phyloP scores from a whole-genome alignment of 805 yeast species.

The Pichia gijzeniarum region DNA sequence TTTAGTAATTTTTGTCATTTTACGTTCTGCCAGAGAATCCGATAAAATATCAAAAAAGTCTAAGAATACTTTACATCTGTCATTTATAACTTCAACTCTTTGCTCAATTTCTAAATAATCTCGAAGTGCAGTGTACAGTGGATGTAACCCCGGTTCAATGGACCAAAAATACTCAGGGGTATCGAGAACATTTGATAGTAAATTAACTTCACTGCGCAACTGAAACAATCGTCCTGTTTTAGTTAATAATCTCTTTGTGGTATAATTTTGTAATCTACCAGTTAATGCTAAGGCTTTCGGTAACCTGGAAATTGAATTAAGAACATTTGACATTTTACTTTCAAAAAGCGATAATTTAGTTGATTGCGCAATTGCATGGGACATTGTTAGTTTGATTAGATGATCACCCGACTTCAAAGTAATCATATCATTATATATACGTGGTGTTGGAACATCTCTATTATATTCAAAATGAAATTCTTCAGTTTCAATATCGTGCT shows the following conservation, averaged over 20 bases:
- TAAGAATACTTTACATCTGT: constrained; percentile 86
- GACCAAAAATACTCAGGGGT: constrained; percentile 98
- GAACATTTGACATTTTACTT: constrained; percentile 77
- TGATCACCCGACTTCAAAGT: constrained; percentile 89
- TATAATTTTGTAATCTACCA: constrained; percentile 72
- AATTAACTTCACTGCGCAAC: constrained; percentile 85
- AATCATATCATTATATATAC: constrained; percentile 91
- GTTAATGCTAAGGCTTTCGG: constrained; percentile 89
- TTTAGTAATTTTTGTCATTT: constrained; percentile 87
- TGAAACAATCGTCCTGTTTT: constrained; percentile 90
- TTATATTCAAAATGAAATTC: constrained; percentile 71
- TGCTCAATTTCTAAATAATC: constrained; percentile 94
- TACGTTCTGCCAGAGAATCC: constrained; percentile 89
- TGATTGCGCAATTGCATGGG: constrained; percentile 96
- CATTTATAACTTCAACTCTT: constrained; percentile 88
- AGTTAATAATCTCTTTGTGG: constrained; percentile 74
- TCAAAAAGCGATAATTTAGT: constrained; percentile 89
- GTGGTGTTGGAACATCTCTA: constrained; percentile 39
- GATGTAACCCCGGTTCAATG: constrained; percentile 89
- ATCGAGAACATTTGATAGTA: constrained; percentile 84
- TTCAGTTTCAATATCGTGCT: constrained; percentile 89
- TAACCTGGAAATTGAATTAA: constrained; percentile 78
- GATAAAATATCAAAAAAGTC: constrained; percentile 91
- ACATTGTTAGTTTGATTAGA: constrained; percentile 82
- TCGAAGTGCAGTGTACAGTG: constrained; percentile 80